phyloP scores from a whole-genome alignment of 2,329 filamentous ascomycete species.

The Fusarium luffae region DNA sequence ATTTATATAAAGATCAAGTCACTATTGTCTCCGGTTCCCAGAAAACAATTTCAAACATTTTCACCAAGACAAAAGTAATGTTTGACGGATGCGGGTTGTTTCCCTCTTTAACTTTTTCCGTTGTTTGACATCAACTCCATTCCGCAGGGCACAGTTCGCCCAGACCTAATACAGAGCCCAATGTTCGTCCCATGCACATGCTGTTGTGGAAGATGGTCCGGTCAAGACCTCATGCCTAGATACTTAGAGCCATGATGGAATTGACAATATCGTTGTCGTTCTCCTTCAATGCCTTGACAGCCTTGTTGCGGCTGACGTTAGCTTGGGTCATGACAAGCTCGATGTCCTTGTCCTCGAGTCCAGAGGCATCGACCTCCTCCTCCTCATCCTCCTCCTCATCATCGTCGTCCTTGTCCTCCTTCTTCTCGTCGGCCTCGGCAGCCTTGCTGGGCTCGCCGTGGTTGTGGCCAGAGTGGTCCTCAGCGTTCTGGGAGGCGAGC shows the following conservation, averaged over 20 bases:
- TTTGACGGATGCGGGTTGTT: constrained; percentile 34
- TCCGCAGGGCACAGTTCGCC: constrained; percentile 39
- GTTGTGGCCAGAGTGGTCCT: constrained; percentile 77
- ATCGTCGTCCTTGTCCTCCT: constrained; percentile 86
- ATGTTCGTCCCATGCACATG: constrained; percentile 43
- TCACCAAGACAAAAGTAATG: not conserved
- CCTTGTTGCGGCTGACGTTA: constrained; percentile 96
- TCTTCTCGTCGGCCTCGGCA: constrained; percentile 70
- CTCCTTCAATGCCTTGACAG: constrained; percentile 97
- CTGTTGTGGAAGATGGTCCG: constrained; percentile 42
- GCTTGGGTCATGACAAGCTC: constrained; percentile 99
- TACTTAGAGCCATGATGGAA: constrained; percentile 98
- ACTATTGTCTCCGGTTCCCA: not conserved
- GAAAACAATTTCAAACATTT: not conserved
- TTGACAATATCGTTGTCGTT: constrained; percentile 99
- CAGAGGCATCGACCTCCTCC: constrained; percentile 94
- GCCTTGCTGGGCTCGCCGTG: constrained; percentile 75
- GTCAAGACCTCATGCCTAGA: constrained; percentile 60
- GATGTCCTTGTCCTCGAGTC: constrained; percentile 98
- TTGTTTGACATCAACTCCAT: constrained; percentile 46
- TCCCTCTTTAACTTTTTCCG: constrained; percentile 45
- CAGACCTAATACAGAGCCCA: constrained; percentile 48
- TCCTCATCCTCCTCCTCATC: constrained; percentile 88
- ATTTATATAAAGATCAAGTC: not conserved
- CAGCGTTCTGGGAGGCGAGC: constrained; percentile 77